These are phyloP conservation scores for Solanum chiquidenum DNA, from an alignment of 257 asterid species.

Conservation along the genomic window DNA sequence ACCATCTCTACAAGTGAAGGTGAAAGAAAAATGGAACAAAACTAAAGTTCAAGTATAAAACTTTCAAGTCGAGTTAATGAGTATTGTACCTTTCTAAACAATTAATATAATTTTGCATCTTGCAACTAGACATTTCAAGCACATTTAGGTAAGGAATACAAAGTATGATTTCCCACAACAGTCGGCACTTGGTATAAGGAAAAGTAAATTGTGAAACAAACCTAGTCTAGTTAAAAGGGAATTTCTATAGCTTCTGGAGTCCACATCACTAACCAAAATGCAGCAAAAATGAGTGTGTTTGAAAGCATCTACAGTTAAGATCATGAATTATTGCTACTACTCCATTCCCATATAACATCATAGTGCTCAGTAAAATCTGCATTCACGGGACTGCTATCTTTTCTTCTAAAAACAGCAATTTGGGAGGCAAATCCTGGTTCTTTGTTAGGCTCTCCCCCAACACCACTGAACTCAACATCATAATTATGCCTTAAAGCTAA, in stretches of 20 bases:
- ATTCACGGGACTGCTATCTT: constrained; percentile 4
- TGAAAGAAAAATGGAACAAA: not conserved
- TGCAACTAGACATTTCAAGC: not conserved
- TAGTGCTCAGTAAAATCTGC: constrained; percentile 20
- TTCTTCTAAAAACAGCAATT: constrained; percentile 72
- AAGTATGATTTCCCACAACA: not conserved
- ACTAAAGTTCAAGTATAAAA: not conserved
- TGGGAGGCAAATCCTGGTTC: constrained; percentile 96
- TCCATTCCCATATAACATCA: constrained; percentile 67
- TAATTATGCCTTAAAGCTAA: constrained; percentile 53
- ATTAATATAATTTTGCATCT: not conserved
- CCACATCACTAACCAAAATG: not conserved
- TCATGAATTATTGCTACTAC: not conserved
- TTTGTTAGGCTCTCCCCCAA: constrained; percentile 56
- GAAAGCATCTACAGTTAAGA: not conserved
- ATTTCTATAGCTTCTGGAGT: not conserved
- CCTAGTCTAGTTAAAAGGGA: not conserved
- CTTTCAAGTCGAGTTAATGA: not conserved
- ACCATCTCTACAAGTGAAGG: not conserved
- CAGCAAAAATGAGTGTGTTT: not conserved
- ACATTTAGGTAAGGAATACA: not conserved
- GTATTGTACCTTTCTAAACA: not conserved
- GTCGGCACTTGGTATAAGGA: not conserved
- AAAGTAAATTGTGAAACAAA: not conserved
- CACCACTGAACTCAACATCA: constrained; percentile 69